Conservation (phyloP, 179 eudicot species). For the Sideroxylon spinosum region DNA sequence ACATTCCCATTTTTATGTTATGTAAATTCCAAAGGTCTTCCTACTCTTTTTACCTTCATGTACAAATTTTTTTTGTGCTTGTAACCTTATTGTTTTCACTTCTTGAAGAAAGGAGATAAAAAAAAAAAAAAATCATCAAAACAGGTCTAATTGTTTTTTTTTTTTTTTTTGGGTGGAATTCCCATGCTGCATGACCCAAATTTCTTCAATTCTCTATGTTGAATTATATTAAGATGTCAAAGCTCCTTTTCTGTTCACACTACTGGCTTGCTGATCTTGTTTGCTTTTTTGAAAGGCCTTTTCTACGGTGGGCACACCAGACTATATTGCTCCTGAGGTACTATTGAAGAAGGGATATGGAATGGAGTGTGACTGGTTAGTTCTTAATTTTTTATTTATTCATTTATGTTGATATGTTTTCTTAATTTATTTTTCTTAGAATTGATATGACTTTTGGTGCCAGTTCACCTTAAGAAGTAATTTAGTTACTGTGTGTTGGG, state of each 20-base stretch:
- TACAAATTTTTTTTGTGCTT: neutral
- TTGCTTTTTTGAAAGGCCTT: constrained; percentile 50
- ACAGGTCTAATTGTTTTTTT: no score
- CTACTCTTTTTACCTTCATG: neutral
- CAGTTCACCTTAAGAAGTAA: neutral
- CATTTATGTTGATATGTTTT: neutral
- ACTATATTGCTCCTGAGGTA: constrained; percentile 89
- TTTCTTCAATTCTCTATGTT: neutral
- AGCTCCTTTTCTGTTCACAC: neutral
- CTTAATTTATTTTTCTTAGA: neutral
- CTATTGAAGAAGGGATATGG: constrained; percentile 81
- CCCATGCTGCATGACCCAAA: no score
- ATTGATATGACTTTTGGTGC: neutral
- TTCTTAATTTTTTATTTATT: constrained; percentile 3
- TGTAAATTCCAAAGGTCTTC: neutral
- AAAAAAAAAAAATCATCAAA: no score
- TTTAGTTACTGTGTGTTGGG: neutral
- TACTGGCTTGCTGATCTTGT: constrained; percentile 14
- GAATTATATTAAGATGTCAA: neutral
- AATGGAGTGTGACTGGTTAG: constrained; percentile 90
- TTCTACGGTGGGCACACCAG: constrained; percentile 90
- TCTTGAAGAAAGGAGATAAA: no score
- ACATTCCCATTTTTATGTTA: no score
- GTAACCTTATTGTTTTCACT: no score
- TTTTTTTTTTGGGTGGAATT: no score